phyloP scores from a whole-genome alignment of 2,329 filamentous ascomycete genomes.

The Botrytis porri region DNA sequence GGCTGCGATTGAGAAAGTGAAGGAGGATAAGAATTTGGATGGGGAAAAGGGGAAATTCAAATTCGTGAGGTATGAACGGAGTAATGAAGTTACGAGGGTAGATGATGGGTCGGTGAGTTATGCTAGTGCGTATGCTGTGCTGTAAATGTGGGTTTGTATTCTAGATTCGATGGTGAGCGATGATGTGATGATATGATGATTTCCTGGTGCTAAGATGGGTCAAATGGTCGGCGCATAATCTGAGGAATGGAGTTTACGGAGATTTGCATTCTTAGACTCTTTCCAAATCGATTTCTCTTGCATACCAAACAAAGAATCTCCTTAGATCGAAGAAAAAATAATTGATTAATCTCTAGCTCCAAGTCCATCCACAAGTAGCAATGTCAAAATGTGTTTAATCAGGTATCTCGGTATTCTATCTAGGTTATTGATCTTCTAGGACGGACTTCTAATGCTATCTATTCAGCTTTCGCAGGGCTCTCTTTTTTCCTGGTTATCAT shows the following conservation, averaged over 20 bases:
- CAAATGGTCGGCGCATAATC: background rate
- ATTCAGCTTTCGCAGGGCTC: background rate
- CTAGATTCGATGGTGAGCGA: background rate
- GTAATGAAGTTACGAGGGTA: conserved; percentile 65
- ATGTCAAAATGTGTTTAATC: background rate
- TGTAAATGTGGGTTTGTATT: conserved; percentile 38
- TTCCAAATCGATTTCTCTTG: background rate
- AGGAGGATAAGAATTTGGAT: conserved; percentile 35
- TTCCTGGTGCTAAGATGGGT: background rate
- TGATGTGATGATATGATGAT: background rate
- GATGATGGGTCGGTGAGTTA: conserved; percentile 90
- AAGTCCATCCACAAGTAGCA: background rate
- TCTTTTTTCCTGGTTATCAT: background rate
- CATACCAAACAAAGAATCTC: background rate
- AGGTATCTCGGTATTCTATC: background rate
- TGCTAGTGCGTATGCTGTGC: conserved; percentile 81
- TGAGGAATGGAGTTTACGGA: background rate
- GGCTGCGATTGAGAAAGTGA: conserved; percentile 73
- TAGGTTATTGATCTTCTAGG: background rate
- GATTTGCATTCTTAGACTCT: background rate
- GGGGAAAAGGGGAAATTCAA: conserved; percentile 48
- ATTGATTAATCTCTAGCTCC: background rate
- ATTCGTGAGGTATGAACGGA: conserved; percentile 85
- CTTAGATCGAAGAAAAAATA: background rate
- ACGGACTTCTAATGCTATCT: background rate